Conservation (phyloP, 495 filamentous ascomycete genomes). For the Sphaerosporella brunnea region DNA sequence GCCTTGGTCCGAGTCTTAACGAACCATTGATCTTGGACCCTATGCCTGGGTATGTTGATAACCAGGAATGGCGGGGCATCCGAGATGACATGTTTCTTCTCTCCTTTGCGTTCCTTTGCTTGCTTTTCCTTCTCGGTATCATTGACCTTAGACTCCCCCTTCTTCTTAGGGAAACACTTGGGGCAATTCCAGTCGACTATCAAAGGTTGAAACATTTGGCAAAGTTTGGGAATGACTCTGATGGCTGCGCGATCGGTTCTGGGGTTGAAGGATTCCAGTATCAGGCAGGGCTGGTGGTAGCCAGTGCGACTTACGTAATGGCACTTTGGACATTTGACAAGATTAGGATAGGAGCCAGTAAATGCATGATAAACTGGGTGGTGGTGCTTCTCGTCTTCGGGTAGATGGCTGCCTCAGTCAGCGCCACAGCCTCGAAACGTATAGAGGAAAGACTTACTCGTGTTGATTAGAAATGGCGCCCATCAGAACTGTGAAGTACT, state of each 20-base stretch:
- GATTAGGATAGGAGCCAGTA: constrained; percentile 12
- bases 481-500: constrained; percentile 20
- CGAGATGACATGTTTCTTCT: constrained; percentile 11
- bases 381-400: not conserved
- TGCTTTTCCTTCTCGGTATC: too few species aligned
- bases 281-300: not conserved
- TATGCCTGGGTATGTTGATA: constrained; percentile 17
- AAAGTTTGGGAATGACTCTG: not conserved
- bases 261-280: not conserved
- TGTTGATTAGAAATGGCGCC: constrained; percentile 13
- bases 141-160: too few species aligned
- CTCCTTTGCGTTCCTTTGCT: constrained; percentile 20
- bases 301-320: constrained; percentile 9
- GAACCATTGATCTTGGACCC: not conserved
- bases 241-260: not conserved
- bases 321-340: constrained; percentile 21
- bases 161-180: constrained; percentile 13
- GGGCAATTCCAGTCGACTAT: too few species aligned
- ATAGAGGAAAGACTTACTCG: constrained; percentile 6
- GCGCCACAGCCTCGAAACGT: not conserved
- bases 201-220: too few species aligned
- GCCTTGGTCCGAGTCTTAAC: not conserved
- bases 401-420: not conserved
- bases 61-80: constrained; percentile 13
- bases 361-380: constrained; percentile 19